Evolutionary conservation across 306 rosid species (phyloP).

Genomic region (Sicyos edulis): DNA sequence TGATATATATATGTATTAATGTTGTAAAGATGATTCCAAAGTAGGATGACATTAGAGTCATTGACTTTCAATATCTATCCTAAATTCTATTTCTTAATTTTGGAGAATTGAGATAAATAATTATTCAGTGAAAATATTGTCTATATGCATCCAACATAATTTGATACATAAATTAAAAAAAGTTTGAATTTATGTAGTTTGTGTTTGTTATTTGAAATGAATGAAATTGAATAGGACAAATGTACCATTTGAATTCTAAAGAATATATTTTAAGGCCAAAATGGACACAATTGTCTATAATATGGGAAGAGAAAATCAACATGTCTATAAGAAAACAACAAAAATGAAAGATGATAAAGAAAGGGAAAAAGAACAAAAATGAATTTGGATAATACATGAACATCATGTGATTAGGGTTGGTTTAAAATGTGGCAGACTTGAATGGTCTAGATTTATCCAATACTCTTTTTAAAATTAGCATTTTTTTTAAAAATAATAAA

Average conservation of each 20-base stretch:
- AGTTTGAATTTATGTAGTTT: no score
- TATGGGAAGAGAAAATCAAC: background rate
- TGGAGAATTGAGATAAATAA: no score
- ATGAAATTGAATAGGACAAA: no score
- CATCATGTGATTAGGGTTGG: background rate
- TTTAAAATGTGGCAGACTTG: background rate
- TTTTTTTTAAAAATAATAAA: no score
- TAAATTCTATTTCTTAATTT: background rate
- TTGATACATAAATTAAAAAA: no score
- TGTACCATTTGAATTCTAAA: background rate
- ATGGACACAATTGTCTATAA: background rate
- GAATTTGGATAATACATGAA: background rate
- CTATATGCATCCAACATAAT: no score
- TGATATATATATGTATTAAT: no score
- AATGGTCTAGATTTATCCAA: constrained; percentile 14
- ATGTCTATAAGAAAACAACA: background rate
- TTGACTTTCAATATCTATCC: background rate
- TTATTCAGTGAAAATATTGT: no score
- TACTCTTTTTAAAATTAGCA: background rate
- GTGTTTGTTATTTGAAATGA: background rate
- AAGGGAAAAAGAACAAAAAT: background rate
- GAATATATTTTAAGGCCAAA: background rate
- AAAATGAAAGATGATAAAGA: no score
- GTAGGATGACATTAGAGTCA: background rate
- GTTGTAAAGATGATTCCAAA: no score